Percentiles rank a stretch among this genome's conserved stretches.
phyloP scores from a whole-genome alignment of 2,329 filamentous ascomycete genomes.

The Aspergillus japonicus region DNA sequence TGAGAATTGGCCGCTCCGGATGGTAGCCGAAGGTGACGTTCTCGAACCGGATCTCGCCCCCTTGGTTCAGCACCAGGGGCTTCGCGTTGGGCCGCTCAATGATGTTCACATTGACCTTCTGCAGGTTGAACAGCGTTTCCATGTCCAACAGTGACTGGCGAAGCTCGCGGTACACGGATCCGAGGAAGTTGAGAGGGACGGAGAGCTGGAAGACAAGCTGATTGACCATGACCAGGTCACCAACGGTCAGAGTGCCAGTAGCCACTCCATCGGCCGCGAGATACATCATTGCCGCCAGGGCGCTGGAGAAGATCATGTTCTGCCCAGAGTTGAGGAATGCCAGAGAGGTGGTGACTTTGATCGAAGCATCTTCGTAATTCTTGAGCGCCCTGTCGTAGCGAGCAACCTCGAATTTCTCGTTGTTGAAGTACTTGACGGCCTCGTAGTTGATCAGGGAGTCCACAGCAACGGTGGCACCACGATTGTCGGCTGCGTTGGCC shows the following conservation, averaged over 20 bases:
- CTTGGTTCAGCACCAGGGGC: conserved; percentile 67
- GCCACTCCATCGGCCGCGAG: conserved; percentile 88
- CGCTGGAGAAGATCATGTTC: conserved; percentile 94
- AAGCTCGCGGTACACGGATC: conserved; percentile 95
- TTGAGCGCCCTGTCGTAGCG: conserved; percentile 85
- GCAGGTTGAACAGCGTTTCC: conserved; percentile 96
- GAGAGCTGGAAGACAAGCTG: conserved; percentile 98
- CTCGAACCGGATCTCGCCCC: conserved; percentile 90
- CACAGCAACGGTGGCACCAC: conserved; percentile 88
- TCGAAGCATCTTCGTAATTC: conserved; percentile 88
- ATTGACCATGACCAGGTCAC: conserved; percentile 97
- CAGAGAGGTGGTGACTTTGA: conserved; percentile 93
- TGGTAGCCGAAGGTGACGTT: conserved; percentile 95
- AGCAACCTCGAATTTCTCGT: conserved; percentile 89
- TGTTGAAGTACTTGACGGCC: conserved; percentile 99
- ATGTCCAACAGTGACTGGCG: conserved; percentile 94
- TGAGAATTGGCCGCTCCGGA: conserved; percentile 79
- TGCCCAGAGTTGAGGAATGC: conserved; percentile 92
- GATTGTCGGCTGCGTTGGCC: conserved; percentile 94
- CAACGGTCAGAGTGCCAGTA: conserved; percentile 76
- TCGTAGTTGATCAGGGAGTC: conserved; percentile 99
- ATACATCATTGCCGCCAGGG: conserved; percentile 97
- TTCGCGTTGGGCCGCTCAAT: conserved; percentile 73
- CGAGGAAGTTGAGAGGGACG: conserved; percentile 93
- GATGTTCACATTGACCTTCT: conserved; percentile 91